Base-by-base conservation (phyloP, 2,329 filamentous ascomycete genomes). In the Endocalyx cinctus region DNA sequence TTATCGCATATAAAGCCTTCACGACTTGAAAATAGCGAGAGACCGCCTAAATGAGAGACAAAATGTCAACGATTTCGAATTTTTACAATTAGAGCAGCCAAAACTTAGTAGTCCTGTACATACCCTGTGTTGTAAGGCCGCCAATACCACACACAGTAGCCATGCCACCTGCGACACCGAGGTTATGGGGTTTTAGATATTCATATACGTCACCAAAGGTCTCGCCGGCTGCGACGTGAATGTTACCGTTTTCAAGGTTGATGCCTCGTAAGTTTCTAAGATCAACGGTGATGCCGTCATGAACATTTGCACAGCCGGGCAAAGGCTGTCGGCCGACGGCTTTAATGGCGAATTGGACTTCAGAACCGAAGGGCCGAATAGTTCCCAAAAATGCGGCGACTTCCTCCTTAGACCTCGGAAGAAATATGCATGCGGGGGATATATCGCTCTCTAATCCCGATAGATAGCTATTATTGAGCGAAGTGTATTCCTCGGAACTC, bases 271-370 rank as follows among this genome's bases (percentile, higher is more conserved):
- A 39, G 6, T 39, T 41, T 23, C 52, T 47, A 13, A 64, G 34
- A 17, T 59, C 53, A 25, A 66, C 41, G 8, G 53, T 47, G 25
- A 60, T 39, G 11, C 57, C 57, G 1, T 44, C 57, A 7, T 57
- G 42, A 28, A 55, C 56, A 32, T 55, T 66, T 1, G 63, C 57
- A 8, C 56, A 51, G 5, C 57, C 57, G 0, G 57, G 48, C 33
- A 62, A 55, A 10, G 59, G 57, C 17, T 58, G 55, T 44, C 66
- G 63, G 2, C 65, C 66, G 15, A 60, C 64, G 35, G 59, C 59
- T 19, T 60, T 58, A 15, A 61, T 54, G 6, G 64, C 62, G 41
- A 67, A 67, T 10, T 25, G 26, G 6, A 29, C 33, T 2, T 35
- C 14, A n/a, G 30, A 33, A 25, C 17, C 26, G 22, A 34, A 40